phyloP scores from a whole-genome alignment of 1,139 yeast species.

The Suhomyces coccinellae region DNA sequence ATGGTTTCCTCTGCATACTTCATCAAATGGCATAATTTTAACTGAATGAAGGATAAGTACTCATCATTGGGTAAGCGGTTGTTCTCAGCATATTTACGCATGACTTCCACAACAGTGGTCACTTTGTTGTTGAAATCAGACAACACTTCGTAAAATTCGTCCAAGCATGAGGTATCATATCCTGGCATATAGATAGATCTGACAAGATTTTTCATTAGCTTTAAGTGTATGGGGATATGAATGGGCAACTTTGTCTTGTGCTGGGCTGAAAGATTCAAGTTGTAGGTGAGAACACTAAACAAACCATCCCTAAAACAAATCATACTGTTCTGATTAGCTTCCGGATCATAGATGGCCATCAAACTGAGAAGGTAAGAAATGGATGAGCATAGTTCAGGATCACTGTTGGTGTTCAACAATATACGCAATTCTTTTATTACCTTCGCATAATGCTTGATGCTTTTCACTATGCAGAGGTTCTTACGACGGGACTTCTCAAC shows the following conservation, averaged over 20 bases:
- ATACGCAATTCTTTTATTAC: conserved; percentile 38
- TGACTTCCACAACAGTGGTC: conserved; percentile 1
- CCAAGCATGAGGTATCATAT: conserved; percentile 35
- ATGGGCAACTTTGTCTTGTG: conserved; percentile 17
- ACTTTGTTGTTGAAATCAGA: conserved; percentile 21
- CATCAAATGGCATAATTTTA: conserved; percentile 27
- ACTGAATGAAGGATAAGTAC: conserved; percentile 18
- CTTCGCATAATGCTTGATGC: conserved; percentile 40
- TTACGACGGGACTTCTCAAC: conserved; percentile 18
- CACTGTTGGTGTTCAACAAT: conserved; percentile 30
- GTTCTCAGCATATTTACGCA: not conserved
- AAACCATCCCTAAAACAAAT: conserved; percentile 46
- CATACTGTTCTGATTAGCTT: conserved; percentile 41
- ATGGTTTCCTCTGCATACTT: conserved; percentile 29
- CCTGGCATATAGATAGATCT: conserved; percentile 42
- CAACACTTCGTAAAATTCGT: conserved; percentile 30
- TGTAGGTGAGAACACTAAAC: conserved; percentile 38
- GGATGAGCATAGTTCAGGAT: conserved; percentile 38
- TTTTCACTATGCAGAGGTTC: conserved; percentile 28
- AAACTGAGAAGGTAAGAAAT: conserved; percentile 43
- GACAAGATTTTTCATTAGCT: conserved; percentile 39
- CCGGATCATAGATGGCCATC: conserved; percentile 49
- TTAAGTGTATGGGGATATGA: conserved; percentile 35
- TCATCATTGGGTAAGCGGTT: conserved; percentile 5
- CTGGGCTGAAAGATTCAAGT: conserved; percentile 26